Evolutionary conservation across 192 early-diverging fungal genomes (phyloP).

Genomic region (Diversispora epigaea): DNA sequence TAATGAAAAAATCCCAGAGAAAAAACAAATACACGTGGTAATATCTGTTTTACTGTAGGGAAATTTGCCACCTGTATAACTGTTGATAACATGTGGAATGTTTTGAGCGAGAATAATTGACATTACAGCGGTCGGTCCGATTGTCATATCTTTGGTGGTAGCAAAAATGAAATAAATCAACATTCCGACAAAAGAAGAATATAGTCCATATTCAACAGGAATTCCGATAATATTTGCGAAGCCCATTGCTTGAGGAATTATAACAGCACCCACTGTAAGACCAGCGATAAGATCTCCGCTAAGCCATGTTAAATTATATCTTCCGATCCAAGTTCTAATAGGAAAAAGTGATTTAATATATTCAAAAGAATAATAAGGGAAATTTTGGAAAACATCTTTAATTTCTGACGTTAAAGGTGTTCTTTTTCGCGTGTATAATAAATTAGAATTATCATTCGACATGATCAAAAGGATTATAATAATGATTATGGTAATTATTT

Average conservation of each 20-base stretch:
- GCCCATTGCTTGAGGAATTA: conserved; percentile 69
- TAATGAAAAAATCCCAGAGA: conserved; percentile 73
- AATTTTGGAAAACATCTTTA: not conserved
- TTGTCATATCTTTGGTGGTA: conserved; percentile 72
- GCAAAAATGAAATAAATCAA: conserved; percentile 68
- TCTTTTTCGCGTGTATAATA: not conserved
- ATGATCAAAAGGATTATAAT: not conserved
- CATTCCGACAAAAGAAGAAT: conserved; percentile 64
- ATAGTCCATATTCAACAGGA: conserved; percentile 65
- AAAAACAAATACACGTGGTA: conserved; percentile 64
- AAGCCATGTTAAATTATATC: conserved; percentile 46
- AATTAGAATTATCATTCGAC: not conserved
- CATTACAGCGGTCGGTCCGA: conserved; percentile 57
- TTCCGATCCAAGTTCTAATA: not conserved
- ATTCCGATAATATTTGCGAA: conserved; percentile 64
- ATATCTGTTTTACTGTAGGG: conserved; percentile 31
- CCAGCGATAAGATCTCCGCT: conserved; percentile 64
- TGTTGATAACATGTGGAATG: not conserved
- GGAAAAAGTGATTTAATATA: conserved; percentile 19
- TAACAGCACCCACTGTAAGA: conserved; percentile 71
- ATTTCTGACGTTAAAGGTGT: not conserved
- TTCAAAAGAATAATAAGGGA: conserved; percentile 4
- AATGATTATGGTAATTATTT: no score
- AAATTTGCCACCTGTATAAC: not conserved
- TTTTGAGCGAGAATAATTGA: conserved; percentile 16